These are phyloP conservation scores for Gynochthodes officinalis DNA, from an alignment of 257 asterid genomes.

Conservation along the genomic window DNA sequence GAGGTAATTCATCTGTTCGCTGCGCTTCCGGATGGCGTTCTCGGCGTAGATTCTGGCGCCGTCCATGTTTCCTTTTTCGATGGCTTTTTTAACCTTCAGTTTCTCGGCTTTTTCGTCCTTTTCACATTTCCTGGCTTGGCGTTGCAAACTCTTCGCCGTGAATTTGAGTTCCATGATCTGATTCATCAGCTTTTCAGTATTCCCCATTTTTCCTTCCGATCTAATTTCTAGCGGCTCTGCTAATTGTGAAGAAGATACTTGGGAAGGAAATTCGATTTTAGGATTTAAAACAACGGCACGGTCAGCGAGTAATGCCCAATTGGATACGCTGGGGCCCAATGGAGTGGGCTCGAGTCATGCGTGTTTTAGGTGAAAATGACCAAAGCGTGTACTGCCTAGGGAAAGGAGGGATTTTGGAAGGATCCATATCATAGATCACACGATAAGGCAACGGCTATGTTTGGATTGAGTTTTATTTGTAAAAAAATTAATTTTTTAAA, in stretches of 20 bases:
- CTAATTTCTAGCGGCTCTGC: not conserved
- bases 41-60: conserved; percentile 99
- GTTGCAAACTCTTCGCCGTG: conserved; percentile 83
- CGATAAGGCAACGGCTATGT: too few relatives aligned
- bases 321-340: too few relatives aligned
- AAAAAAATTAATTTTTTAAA: too few relatives aligned
- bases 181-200: conserved; percentile 81
- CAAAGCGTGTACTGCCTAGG: too few relatives aligned
- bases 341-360: too few relatives aligned
- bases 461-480: too few relatives aligned
- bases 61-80: conserved; percentile 98
- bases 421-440: too few relatives aligned
- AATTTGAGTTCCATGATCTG: conserved; percentile 94
- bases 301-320: not conserved
- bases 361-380: too few relatives aligned
- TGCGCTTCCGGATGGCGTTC: conserved; percentile 92
- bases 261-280: not conserved
- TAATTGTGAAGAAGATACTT: not conserved
- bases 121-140: conserved; percentile 88
- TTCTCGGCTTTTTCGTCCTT: conserved; percentile 94
- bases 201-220: conserved; percentile 53
- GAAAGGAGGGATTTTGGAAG: too few relatives aligned
- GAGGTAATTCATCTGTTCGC: conserved; percentile 94
- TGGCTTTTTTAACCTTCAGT: conserved; percentile 86
- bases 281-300: not conserved